These are phyloP conservation scores for Mycogone perniciosa DNA, from an alignment of 2,329 filamentous ascomycete species.

Conservation along the genomic window DNA sequence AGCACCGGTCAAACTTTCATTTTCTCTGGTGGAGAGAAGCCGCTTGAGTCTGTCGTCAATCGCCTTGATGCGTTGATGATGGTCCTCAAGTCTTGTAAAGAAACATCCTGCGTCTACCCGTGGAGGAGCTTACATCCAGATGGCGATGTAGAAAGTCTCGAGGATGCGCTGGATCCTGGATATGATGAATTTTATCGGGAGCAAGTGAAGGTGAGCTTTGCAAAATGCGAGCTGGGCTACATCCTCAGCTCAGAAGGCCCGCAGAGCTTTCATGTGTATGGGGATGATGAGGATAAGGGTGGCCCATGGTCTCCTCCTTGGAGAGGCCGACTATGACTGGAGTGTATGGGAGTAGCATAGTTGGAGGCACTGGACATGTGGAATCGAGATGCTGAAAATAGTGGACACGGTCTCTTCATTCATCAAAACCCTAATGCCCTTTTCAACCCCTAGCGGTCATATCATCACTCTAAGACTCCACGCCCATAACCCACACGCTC, in stretches of 20 bases:
- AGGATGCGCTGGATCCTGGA: constrained; percentile 39
- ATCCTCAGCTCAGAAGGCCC: constrained; percentile 47
- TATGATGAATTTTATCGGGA: constrained; percentile 49
- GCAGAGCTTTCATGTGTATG: constrained; percentile 20
- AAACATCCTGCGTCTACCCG: constrained; percentile 44
- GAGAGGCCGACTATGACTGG: neutral
- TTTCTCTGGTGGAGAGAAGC: constrained; percentile 12
- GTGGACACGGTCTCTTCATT: no score
- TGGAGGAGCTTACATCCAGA: constrained; percentile 52
- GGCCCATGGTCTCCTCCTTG: neutral
- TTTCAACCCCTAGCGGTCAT: no score
- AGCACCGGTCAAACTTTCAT: constrained; percentile 23
- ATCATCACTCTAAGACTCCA: neutral
- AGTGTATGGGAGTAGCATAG: constrained; percentile 2
- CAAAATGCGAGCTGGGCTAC: constrained; percentile 50
- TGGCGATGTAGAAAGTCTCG: constrained; percentile 43
- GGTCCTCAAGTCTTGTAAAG: constrained; percentile 56
- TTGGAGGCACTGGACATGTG: neutral
- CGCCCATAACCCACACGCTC: neutral
- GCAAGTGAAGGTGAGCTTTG: constrained; percentile 43
- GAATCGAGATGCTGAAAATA: no score
- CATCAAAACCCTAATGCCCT: no score
- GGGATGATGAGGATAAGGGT: neutral
- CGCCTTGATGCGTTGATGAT: constrained; percentile 54
- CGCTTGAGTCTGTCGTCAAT: constrained; percentile 32